A percentile compares a stretch with the other conserved stretches of the same genome.
These are phyloP conservation scores for Pholiota molesta DNA, from an alignment of 768 basidiomycete genomes.

Conservation along the genomic window DNA sequence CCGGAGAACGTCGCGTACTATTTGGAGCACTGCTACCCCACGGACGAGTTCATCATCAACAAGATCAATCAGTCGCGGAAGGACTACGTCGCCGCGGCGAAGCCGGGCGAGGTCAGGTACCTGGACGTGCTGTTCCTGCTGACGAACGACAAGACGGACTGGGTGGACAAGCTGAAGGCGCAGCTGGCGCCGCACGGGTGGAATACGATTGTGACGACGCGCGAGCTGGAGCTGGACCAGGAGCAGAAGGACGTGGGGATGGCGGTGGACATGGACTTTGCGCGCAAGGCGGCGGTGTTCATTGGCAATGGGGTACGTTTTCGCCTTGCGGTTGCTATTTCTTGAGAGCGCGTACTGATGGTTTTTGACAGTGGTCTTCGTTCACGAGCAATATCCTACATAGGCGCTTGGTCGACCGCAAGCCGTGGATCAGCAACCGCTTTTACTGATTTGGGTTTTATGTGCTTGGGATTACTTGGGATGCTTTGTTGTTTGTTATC, in stretches of 20 bases:
- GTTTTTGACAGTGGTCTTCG: constrained; percentile 15
- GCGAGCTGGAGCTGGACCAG: constrained; percentile 44
- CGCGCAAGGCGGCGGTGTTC: constrained; percentile 49
- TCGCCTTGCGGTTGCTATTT: not conserved
- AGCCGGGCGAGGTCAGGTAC: constrained; percentile 23
- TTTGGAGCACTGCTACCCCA: constrained; percentile 49
- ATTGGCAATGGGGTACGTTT: constrained; percentile 57
- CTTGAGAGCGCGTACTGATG: not conserved
- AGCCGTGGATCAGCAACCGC: constrained; percentile 14
- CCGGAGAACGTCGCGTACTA: constrained; percentile 42
- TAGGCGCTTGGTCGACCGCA: constrained; percentile 15
- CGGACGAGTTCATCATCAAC: constrained; percentile 40
- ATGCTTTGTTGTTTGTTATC: not conserved
- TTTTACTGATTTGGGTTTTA: constrained; percentile 7
- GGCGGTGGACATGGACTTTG: constrained; percentile 61
- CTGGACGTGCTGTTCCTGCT: constrained; percentile 50
- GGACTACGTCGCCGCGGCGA: constrained; percentile 35
- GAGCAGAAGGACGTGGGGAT: constrained; percentile 51
- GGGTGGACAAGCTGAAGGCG: constrained; percentile 44
- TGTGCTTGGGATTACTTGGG: not conserved
- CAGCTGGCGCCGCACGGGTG: constrained; percentile 44
- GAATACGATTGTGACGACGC: constrained; percentile 46
- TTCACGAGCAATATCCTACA: constrained; percentile 21
- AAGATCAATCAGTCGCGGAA: constrained; percentile 41
- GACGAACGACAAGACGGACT: constrained; percentile 51